Conservation (phyloP, 176 grass and related monocot species). For the Stipa capillata region DNA sequence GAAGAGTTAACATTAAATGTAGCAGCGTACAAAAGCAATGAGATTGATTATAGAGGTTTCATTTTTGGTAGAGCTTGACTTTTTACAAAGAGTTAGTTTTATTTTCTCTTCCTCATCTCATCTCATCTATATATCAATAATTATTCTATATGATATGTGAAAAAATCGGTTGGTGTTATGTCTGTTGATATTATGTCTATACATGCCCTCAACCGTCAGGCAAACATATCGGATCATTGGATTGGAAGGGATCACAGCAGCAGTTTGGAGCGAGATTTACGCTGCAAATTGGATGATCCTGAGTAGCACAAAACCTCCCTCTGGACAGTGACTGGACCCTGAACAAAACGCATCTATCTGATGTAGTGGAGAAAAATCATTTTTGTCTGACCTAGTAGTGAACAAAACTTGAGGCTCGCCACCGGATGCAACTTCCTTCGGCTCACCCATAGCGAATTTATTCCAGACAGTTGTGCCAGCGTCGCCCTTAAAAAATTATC, state of each 20-base stretch:
- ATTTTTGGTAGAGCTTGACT: too few species aligned
- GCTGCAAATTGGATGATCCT: background rate
- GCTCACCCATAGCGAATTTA: background rate
- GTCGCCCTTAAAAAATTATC: background rate
- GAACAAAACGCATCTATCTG: background rate
- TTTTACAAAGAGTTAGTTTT: too few species aligned
- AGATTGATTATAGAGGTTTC: too few species aligned
- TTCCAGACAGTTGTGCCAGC: background rate
- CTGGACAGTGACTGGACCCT: background rate
- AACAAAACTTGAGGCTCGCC: background rate
- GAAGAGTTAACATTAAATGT: too few species aligned
- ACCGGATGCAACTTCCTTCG: background rate
- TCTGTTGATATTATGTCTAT: too few species aligned
- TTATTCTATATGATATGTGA: too few species aligned
- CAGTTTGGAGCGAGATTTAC: background rate
- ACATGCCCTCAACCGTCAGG: background rate
- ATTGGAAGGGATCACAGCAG: background rate
- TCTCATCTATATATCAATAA: too few species aligned
- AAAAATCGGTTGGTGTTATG: too few species aligned
- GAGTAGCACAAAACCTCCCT: background rate
- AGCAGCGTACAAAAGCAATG: too few species aligned
- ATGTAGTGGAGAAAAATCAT: background rate
- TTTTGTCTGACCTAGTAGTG: background rate
- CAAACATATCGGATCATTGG: background rate
- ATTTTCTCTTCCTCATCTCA: too few species aligned